phyloP scores from a whole-genome alignment of 2,329 filamentous ascomycete species.

The Dothideomycetidae sp. region DNA sequence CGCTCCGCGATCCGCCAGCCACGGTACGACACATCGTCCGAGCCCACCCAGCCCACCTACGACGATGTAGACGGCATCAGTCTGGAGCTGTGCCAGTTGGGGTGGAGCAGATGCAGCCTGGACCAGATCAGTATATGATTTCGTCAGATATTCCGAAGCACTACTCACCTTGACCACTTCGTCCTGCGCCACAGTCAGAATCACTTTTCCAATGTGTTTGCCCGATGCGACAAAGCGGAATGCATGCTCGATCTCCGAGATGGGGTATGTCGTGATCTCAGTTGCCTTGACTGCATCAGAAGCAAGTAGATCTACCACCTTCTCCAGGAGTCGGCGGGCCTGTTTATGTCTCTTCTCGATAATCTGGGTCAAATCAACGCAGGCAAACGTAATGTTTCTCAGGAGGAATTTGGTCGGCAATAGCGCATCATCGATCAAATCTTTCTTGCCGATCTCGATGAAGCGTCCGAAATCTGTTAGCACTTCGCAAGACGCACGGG shows the following conservation, averaged over 20 bases:
- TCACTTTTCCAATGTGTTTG: conserved; percentile 15
- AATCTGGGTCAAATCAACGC: conserved; percentile 4
- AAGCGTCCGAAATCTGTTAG: conserved; percentile 21
- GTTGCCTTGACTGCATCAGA: conserved; percentile 12
- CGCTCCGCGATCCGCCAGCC: conserved; percentile 14
- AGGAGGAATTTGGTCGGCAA: conserved; percentile 13
- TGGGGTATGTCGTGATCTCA: conserved; percentile 10
- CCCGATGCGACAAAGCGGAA: conserved; percentile 14
- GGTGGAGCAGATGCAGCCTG: not conserved
- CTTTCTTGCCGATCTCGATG: conserved; percentile 17
- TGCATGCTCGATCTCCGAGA: conserved; percentile 13
- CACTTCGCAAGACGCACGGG: conserved; percentile 17
- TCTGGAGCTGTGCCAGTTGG: not conserved
- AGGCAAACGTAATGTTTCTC: conserved; percentile 10
- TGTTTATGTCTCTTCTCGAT: not conserved
- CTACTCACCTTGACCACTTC: not conserved
- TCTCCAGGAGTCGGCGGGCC: conserved; percentile 1
- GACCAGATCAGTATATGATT: not conserved
- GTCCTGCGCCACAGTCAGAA: conserved; percentile 9
- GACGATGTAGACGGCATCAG: conserved; percentile 13
- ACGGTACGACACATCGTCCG: conserved; percentile 12
- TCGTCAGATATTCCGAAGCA: not conserved
- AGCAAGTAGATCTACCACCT: conserved; percentile 14
- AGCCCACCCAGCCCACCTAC: conserved; percentile 17
- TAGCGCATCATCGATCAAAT: conserved; percentile 12